phyloP scores from a whole-genome alignment of 148 eudicot genomes.

The Camellia lanceoleosa region DNA sequence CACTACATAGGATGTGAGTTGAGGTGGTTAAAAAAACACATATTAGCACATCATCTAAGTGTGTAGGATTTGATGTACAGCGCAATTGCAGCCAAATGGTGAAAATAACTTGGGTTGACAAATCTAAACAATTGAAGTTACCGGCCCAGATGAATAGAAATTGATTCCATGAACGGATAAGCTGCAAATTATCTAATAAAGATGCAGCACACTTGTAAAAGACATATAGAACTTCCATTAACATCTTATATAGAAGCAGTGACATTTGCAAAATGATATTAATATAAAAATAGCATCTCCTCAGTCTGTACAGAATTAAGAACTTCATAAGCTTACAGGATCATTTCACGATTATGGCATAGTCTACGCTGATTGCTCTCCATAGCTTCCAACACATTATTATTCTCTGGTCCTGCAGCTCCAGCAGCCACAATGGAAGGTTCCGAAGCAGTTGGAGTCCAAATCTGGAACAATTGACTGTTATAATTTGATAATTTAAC shows the following conservation, averaged over 20 bases:
- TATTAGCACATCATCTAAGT: not conserved
- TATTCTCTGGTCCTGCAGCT: conserved; percentile 60
- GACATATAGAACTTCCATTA: not conserved
- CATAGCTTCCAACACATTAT: conserved; percentile 67
- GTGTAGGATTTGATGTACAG: not conserved
- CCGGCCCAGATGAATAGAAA: not conserved
- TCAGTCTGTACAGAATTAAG: not conserved
- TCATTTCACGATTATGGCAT: conserved; percentile 65
- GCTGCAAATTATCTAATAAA: not conserved
- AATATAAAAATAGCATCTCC: not conserved
- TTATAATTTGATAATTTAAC: conserved; percentile 7
- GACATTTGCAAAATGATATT: not conserved
- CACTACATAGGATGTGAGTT: not conserved
- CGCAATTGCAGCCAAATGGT: not conserved
- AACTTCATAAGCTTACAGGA: conserved; percentile 49
- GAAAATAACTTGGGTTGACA: not conserved
- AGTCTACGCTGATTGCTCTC: conserved; percentile 77
- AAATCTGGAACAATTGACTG: conserved; percentile 48
- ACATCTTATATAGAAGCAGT: not conserved
- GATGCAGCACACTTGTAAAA: not conserved
- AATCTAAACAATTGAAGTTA: not conserved
- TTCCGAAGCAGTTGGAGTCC: conserved; percentile 76
- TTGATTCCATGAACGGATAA: not conserved
- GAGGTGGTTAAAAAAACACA: not conserved
- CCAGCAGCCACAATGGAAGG: conserved; percentile 73